Base-by-base conservation (phyloP, 106 monocot genomes). In the Chionographis japonica region DNA sequence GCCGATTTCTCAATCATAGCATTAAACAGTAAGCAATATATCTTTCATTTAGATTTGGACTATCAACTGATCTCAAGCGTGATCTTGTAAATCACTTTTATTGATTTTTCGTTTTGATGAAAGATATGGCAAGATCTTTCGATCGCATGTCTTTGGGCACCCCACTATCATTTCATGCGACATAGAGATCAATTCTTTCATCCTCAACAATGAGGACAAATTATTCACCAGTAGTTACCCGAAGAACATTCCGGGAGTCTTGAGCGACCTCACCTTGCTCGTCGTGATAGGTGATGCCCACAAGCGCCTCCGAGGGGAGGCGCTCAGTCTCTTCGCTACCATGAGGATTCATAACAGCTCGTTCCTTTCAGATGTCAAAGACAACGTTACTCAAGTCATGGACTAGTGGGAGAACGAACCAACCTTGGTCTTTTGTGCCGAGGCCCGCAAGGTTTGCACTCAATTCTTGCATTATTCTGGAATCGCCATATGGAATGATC, bases 111-210 rank as follows among this genome's bases (percentile, higher is more conserved):
- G 2, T 40, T 39, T 41, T 19, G 15, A 46, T 46, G 0, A 41
- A 39, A 70, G 80, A 37, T 75, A 80, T 49, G 80, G 80, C 16
- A 75, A 66, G 52, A 75, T 80, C 39, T 80, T 80, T 39, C 52
- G 65, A 10, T 60, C 80, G 1, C 74, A 83, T 46, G 52, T 83
- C 3, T 83, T 83, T 35, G 73, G 73, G 4, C 9, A 49, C 6
- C 82, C 69, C 4, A 78, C 73, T 0, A 15, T 77, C 2, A 56
- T 78, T 1, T 83, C 82, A 2, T 77, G 82, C 53, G 82, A 83
- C 40, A 49, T 41, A 6, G 74, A 74, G 58, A 70, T 78, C 69
- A 83, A 83, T 13, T 49, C 37, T 19, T 83, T 78, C 60, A 51
- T 83, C 37, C 66, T 83, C 14, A 60, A 74, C 16, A 83, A 83